These are phyloP conservation scores for Dendrocalamus latiflorus DNA, from an alignment of 202 grass and related monocot species.

Conservation along the genomic window DNA sequence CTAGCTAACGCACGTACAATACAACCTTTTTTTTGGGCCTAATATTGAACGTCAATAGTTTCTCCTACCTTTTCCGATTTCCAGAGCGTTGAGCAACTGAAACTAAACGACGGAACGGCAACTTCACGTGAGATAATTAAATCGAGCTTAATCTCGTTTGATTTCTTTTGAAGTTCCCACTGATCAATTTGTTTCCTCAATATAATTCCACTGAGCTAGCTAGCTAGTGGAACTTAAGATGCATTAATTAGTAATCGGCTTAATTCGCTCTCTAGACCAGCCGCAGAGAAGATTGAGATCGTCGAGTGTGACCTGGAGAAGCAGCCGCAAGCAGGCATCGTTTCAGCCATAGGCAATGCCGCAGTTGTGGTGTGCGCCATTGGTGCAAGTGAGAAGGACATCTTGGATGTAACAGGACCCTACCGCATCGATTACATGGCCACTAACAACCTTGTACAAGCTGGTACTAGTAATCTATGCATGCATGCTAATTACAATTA, in stretches of 20 bases:
- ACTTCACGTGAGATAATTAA: conserved; percentile 42
- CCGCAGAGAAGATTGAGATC: conserved; percentile 55
- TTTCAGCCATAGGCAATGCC: conserved; percentile 56
- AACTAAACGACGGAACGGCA: conserved; percentile 28
- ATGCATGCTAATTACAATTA: no score
- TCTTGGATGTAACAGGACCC: conserved; percentile 73
- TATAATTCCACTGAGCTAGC: background rate
- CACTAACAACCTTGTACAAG: conserved; percentile 66
- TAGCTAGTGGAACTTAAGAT: no score
- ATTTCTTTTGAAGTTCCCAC: background rate
- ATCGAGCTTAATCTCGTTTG: background rate
- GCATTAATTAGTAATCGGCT: background rate
- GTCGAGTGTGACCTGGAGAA: conserved; percentile 91
- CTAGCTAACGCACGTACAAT: background rate
- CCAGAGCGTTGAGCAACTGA: conserved; percentile 74
- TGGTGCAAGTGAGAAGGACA: conserved; percentile 83
- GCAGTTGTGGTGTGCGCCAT: conserved; percentile 77
- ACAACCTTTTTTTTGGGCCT: background rate
- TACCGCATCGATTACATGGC: conserved; percentile 86
- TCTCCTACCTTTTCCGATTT: background rate
- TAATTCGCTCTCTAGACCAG: conserved; percentile 40
- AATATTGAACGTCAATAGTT: background rate
- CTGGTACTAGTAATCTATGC: conserved; percentile 34
- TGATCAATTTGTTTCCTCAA: background rate
- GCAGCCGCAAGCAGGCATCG: conserved; percentile 41